phyloP scores from a whole-genome alignment of 2,329 filamentous ascomycete species.

The Claviceps arundinis region DNA sequence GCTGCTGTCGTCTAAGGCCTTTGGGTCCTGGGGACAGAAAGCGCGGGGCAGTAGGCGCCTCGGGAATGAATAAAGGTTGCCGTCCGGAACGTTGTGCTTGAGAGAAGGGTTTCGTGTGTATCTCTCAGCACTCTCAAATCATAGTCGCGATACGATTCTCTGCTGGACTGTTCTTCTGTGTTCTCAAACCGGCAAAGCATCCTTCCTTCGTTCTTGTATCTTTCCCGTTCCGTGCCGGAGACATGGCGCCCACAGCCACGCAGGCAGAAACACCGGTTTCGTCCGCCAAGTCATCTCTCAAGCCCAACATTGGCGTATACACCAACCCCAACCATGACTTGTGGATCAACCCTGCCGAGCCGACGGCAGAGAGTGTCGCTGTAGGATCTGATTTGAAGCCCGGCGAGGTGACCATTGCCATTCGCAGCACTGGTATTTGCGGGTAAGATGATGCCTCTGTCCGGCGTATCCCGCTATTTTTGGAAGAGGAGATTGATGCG shows the following conservation, averaged over 20 bases:
- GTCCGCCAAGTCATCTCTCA: slow-evolving; percentile 23
- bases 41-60: neutral
- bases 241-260: slow-evolving; percentile 1
- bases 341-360: slow-evolving; percentile 71
- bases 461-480: neutral
- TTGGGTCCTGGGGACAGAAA: neutral
- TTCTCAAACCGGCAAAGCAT: no score
- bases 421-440: slow-evolving; percentile 94
- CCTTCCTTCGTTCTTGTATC: no score
- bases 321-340: slow-evolving; percentile 88
- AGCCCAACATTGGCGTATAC: slow-evolving; percentile 90
- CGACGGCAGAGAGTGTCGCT: slow-evolving; percentile 60
- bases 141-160: no score
- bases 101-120: no score
- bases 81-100: neutral
- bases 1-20: neutral
- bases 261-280: no score
- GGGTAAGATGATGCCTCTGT: slow-evolving; percentile 39
- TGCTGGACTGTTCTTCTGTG: no score
- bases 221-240: neutral
- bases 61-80: neutral
- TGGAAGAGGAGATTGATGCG: no score
- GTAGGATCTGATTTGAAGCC: slow-evolving; percentile 54
- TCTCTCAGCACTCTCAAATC: no score
- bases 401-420: slow-evolving; percentile 76